A percentile compares a stretch with the other conserved stretches of the same genome.
Conservation (phyloP, 768 basidiomycete genomes). For the Tulasnella sp. region DNA sequence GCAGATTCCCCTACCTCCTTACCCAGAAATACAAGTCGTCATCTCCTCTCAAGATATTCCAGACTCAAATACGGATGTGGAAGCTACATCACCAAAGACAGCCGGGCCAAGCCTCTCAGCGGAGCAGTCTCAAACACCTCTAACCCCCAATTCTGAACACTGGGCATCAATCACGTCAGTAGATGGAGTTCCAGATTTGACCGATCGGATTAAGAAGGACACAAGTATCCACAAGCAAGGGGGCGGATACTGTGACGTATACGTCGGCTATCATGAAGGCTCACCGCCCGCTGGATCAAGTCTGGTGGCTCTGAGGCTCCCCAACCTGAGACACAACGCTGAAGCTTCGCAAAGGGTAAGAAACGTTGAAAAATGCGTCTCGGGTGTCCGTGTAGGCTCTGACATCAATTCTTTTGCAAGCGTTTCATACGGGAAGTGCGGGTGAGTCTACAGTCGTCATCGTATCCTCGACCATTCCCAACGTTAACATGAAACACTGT, state of each 20-base stretch:
- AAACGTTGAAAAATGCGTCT: no score
- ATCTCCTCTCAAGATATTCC: no score
- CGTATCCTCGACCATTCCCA: neutral
- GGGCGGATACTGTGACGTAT: neutral
- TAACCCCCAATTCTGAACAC: neutral
- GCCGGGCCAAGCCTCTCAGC: neutral
- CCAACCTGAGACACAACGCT: neutral
- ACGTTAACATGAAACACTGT: neutral
- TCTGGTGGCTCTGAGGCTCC: neutral
- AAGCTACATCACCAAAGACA: neutral
- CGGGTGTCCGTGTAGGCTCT: neutral
- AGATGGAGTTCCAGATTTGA: neutral
- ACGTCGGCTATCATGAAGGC: neutral
- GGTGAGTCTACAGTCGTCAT: neutral
- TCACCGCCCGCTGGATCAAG: neutral
- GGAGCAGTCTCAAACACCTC: neutral
- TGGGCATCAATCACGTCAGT: neutral
- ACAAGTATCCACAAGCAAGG: neutral
- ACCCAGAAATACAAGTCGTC: no score
- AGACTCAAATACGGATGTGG: no score
- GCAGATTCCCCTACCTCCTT: no score
- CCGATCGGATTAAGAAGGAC: neutral
- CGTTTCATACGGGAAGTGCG: neutral
- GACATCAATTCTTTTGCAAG: neutral
- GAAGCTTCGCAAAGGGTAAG: neutral